Evolutionary conservation across 805 yeast genomes (phyloP).

Genomic region (Zygosaccharomyces pseudorouxii): DNA sequence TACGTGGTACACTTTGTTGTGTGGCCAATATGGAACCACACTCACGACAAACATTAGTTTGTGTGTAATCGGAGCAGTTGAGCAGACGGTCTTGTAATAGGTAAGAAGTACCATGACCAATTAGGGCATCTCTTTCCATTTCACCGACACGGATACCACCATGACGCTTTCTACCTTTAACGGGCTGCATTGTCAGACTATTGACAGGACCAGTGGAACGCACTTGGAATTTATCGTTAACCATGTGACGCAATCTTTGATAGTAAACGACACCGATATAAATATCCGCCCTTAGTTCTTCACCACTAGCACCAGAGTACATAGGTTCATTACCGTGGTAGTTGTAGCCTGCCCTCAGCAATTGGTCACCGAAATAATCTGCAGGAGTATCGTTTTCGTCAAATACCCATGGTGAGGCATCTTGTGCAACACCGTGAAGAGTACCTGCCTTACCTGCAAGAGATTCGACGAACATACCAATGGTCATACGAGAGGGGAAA

Average conservation of each 20-base stretch:
- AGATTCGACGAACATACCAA: constrained; percentile 98
- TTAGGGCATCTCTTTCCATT: constrained; percentile 98
- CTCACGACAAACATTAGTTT: constrained; percentile 79
- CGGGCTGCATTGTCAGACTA: constrained; percentile 97
- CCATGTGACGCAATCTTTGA: constrained; percentile 99
- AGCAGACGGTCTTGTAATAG: constrained; percentile 89
- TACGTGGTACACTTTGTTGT: constrained; percentile 84
- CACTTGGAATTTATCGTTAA: constrained; percentile 98
- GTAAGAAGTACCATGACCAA: constrained; percentile 97
- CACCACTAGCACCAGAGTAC: constrained; percentile 98
- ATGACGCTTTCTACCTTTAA: constrained; percentile 95
- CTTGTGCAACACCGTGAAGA: constrained; percentile 94
- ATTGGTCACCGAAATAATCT: constrained; percentile 94
- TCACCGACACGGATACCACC: constrained; percentile 99
- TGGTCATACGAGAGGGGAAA: constrained; percentile 99
- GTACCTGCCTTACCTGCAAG: constrained; percentile 99
- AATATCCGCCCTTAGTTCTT: constrained; percentile 92
- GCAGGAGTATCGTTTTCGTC: constrained; percentile 93
- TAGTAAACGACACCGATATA: constrained; percentile 96
- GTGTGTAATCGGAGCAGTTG: constrained; percentile 94
- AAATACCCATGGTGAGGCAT: constrained; percentile 94
- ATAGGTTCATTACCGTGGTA: constrained; percentile 98
- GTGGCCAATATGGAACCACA: constrained; percentile 93
- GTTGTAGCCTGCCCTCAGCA: constrained; percentile 82
- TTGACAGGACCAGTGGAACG: constrained; percentile 98